Evolutionary conservation across 2,329 filamentous ascomycete genomes (phyloP).

Genomic region (Verticillium klebahnii): DNA sequence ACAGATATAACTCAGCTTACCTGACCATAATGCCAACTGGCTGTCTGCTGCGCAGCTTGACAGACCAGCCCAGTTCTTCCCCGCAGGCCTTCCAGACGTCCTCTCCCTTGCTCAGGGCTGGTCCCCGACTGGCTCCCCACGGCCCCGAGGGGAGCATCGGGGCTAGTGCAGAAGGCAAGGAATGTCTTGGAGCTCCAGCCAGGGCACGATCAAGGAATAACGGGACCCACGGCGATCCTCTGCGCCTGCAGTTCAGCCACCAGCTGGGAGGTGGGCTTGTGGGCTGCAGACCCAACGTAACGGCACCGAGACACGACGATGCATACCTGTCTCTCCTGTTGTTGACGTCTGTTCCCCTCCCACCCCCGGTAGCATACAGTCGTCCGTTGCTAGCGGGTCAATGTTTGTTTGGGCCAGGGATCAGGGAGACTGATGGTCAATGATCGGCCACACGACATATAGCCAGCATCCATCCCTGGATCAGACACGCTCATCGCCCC

Average conservation of each 20-base stretch:
- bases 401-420: constrained; percentile 12
- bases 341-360: constrained; percentile 7
- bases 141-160: neutral
- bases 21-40: neutral
- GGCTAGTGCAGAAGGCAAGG: neutral
- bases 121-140: neutral
- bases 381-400: neutral
- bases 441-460: constrained; percentile 6
- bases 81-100: neutral
- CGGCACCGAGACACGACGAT: constrained; percentile 11
- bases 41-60: neutral
- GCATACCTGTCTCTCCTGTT: constrained; percentile 11
- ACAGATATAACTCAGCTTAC: neutral
- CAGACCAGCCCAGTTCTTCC: neutral
- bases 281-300: constrained; percentile 2
- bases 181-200: constrained; percentile 3
- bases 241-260: neutral
- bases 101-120: neutral
- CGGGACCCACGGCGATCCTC: neutral
- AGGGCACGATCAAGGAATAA: neutral
- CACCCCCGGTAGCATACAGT: constrained; percentile 6
- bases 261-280: neutral
- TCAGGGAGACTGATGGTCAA: neutral
- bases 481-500: constrained; percentile 1
- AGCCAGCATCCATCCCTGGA: constrained; percentile 6